Base-by-base conservation (phyloP, 306 rosid genomes). In the Vigna nakashimae region DNA sequence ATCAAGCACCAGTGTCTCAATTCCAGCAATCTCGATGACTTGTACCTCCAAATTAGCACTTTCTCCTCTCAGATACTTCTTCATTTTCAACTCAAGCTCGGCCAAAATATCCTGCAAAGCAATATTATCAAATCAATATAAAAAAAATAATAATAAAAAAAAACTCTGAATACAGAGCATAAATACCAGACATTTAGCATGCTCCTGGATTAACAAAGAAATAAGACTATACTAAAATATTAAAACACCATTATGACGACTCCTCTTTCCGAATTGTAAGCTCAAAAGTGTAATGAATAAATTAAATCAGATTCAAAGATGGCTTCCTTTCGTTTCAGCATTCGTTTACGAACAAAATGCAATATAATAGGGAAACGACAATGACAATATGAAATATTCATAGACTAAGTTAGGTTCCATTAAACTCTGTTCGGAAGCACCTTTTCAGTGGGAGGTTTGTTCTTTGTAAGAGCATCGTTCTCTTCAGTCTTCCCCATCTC, bases 51-150 rank as follows among this genome's bases (percentile, higher is more conserved):
- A 80, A 83, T 89, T 79, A 17, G 88, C 83, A 72, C 80, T 87
- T 68, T 80, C 89, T 42, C 99, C 99, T 82, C 99, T 90, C 15
- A 86, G 89, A 84, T 87, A 95, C 90, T 95, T 95, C 79, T 90
- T 82, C 15, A 79, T 69, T 70, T 56, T 92, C 75, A 38, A 40
- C 40, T 90, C 93, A 56, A 88, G 58, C 76, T 92, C 98, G 74
- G 88, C 82, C 45, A 81, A 13, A 10, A 84, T 67, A 59, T 89
- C 90, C 92, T 89, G 92, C 82, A 69, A 77, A 77, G 15, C 40
- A 73, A 69, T 4, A 38, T 36, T 36, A 46, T 5, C 5, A 7
- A 30, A 34, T 51, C 30, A 26, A 30, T 30, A 30, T 30, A 30
- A 30, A 30, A 30, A 14, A 28, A 48, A 73, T 26, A 26, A 73